These are phyloP conservation scores for Limonomyces culmigenus DNA, from an alignment of 1,284 basidiomycete species.

Conservation along the genomic window DNA sequence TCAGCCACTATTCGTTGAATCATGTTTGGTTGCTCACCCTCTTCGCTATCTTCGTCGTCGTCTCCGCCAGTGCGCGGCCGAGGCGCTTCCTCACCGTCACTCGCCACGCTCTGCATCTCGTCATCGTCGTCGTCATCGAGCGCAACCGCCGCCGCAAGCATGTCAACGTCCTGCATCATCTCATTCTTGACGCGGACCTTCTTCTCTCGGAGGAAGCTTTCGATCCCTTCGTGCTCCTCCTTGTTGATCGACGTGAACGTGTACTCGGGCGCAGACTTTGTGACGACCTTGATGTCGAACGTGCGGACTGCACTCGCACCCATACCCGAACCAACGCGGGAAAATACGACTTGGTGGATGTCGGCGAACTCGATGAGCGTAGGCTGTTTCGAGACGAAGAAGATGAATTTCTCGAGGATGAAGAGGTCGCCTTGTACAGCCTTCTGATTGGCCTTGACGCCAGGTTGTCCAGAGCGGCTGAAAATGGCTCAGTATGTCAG, in stretches of 20 bases:
- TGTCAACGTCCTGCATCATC: slow-evolving; percentile 79
- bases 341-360: slow-evolving; percentile 86
- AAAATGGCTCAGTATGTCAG: slow-evolving; percentile 3
- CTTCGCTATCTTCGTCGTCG: slow-evolving; percentile 70
- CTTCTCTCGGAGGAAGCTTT: slow-evolving; percentile 77
- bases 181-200: slow-evolving; percentile 94
- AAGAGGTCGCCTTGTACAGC: slow-evolving; percentile 95
- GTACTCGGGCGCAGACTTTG: slow-evolving; percentile 68
- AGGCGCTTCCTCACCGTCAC: slow-evolving; percentile 47
- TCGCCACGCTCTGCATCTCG: slow-evolving; percentile 67
- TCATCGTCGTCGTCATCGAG: slow-evolving; percentile 71
- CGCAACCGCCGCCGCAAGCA: slow-evolving; percentile 47
- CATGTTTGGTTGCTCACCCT: slow-evolving; percentile 33
- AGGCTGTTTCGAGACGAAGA: slow-evolving; percentile 97
- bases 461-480: slow-evolving; percentile 61
- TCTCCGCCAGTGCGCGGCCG: slow-evolving; percentile 33
- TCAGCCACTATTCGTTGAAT: neutral
- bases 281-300: slow-evolving; percentile 87
- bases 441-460: slow-evolving; percentile 95
- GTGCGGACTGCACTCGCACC: slow-evolving; percentile 75
- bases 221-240: slow-evolving; percentile 84
- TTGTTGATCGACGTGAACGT: slow-evolving; percentile 91
- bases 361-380: slow-evolving; percentile 85
- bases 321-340: slow-evolving; percentile 85
- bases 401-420: slow-evolving; percentile 93